These are phyloP conservation scores for Chlamydomonas sphaeroides DNA, from an alignment of 139 green algal species.

Conservation along the genomic window DNA sequence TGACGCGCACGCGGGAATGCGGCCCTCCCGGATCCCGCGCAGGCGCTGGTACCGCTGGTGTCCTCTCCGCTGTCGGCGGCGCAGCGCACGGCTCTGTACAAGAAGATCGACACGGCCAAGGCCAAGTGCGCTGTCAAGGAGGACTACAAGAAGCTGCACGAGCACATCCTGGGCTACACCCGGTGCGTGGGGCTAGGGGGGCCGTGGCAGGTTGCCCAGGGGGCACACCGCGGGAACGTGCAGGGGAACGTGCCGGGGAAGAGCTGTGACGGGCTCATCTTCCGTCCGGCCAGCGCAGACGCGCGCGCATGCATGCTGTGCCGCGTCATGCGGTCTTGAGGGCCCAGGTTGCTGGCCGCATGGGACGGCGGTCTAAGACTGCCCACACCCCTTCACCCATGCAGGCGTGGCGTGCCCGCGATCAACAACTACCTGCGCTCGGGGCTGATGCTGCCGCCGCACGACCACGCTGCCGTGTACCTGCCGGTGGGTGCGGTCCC, in stretches of 20 bases:
- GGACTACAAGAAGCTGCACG: constrained; percentile 28
- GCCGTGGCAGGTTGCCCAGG: background rate
- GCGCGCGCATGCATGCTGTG: no score
- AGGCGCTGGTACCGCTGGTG: constrained; percentile 17
- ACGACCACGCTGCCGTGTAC: constrained; percentile 10
- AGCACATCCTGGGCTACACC: constrained; percentile 28
- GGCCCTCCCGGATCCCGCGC: no score
- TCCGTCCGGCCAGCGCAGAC: no score
- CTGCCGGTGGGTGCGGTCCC: constrained; percentile 28
- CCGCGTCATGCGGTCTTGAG: no score
- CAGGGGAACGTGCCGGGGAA: constrained; percentile 2
- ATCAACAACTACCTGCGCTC: constrained; percentile 36
- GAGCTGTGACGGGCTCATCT: background rate
- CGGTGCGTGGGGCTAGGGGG: background rate
- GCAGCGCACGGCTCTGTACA: constrained; percentile 9
- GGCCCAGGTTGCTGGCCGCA: no score
- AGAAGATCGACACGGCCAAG: background rate
- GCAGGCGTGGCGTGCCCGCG: constrained; percentile 8
- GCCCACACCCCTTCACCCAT: no score
- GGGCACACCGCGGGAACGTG: no score
- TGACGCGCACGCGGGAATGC: no score
- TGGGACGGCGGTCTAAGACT: no score
- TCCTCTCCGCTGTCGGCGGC: background rate
- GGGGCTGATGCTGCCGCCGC: constrained; percentile 19
- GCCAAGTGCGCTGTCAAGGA: constrained; percentile 26